A percentile compares a stretch with the other conserved stretches of the same genome.
Conservation (phyloP, 164 flowering plant genomes). For the Nymphaea thermarum region DNA sequence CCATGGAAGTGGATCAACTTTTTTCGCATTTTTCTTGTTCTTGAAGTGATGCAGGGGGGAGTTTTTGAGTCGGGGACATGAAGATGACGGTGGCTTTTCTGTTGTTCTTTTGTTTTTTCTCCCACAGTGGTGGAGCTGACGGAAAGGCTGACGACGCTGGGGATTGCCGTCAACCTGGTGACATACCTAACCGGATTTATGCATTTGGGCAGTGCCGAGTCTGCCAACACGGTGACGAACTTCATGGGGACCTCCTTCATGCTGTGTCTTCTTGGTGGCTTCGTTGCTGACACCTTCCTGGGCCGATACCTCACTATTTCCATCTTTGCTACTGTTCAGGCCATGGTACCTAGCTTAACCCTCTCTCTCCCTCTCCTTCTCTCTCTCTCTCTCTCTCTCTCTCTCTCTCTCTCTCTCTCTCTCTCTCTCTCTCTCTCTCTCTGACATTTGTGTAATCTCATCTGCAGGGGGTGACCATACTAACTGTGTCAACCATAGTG, state of each 20-base stretch:
- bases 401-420: neutral
- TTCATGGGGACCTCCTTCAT: conserved; percentile 91
- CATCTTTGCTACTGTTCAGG: conserved; percentile 77
- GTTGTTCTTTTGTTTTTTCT: too few relatives aligned
- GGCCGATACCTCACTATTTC: conserved; percentile 89
- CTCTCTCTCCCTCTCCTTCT: neutral
- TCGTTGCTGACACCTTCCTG: conserved; percentile 81
- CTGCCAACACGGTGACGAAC: conserved; percentile 87
- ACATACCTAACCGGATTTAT: conserved; percentile 76
- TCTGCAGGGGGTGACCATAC: conserved; percentile 66
- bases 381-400: neutral
- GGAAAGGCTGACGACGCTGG: conserved; percentile 79
- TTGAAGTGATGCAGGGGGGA: too few relatives aligned
- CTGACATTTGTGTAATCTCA: neutral
- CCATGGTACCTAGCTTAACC: conserved; percentile 30
- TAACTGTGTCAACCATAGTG: conserved; percentile 65
- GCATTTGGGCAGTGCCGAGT: conserved; percentile 74
- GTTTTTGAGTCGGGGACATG: too few relatives aligned
- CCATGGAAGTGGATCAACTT: too few relatives aligned
- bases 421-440: neutral
- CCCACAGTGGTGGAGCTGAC: conserved; percentile 52
- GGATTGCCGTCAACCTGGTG: conserved; percentile 84
- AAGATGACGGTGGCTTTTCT: too few relatives aligned
- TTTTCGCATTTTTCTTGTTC: too few relatives aligned
- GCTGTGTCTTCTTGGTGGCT: conserved; percentile 85